Base-by-base conservation (phyloP, 2,329 filamentous ascomycete species). In the Thelonectria blattea region DNA sequence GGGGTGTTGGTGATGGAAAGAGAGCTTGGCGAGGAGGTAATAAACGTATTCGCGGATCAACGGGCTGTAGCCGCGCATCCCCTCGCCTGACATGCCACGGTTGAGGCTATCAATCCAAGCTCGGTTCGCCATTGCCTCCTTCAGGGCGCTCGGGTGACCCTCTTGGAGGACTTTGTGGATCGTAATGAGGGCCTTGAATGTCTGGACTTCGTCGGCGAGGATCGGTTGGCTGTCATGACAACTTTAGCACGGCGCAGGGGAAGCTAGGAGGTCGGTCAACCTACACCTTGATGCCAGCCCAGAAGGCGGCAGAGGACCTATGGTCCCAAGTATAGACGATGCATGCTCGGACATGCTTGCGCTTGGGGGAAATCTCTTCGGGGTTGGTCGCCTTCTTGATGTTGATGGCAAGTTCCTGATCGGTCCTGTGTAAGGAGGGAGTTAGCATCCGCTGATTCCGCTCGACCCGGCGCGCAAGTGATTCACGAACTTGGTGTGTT, bases 271-370 rank as follows among this genome's bases (percentile, higher is more conserved):
- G 58, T 62, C 45, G 37, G 24, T 51, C 56, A 81, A 84, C 90
- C 69, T 85, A 96, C 90, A 98, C 93, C 87, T 99, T 99, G 85
- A 99, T 96, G 75, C 93, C 94, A 58, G 92, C 88, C 95, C 95
- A 99, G 78, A 99, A 99, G 74, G 93, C 92, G 74, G 88, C 85
- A 43, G 93, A 96, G 66, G 91, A 96, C 81, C 96, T 96, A 82
- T 99, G 93, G 79, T 99, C 95, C 95, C 95, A 99, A 60, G 94
- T 98, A 78, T 98, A 98, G 47, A 99, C 94, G 72, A 99, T 99
- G 75, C 92, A 96, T 77, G 91, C 93, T 74, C 95, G 91, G 60
- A 99, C 95, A 91, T 99, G 95, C 80, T 99, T 99, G 72, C 87
- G 85, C 76, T 89, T 89, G 39, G 87, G 87, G 7, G 87, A 87